Base-by-base conservation (phyloP, 352 stramenopile genomes). In the Pythium biforme region DNA sequence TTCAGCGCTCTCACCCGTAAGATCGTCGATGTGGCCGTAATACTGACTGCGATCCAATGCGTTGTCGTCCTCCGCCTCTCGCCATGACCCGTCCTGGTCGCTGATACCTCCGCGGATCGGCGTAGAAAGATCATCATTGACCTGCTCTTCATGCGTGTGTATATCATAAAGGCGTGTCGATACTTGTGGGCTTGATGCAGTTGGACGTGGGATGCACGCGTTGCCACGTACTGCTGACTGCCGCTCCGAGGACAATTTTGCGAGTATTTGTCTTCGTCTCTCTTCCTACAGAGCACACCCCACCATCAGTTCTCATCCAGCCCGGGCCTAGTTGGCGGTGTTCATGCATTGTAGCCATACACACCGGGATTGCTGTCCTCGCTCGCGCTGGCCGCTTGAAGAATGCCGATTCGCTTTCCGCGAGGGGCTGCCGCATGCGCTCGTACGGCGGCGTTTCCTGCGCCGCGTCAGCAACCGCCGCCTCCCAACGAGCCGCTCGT, bases 161-260 rank as follows among this genome's bases (percentile, higher is more conserved):
- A n/a, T n/a, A n/a, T n/a, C n/a, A n/a, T n/a, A n/a, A n/a, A n/a
- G 11, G 11, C 1, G 25, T 33, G 2, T 4, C 9, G 27, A 10
- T 15, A 19, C 3, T 19, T 26, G 15, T 25, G 48, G 4, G 7
- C 17, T 3, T 6, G 4, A n/a, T 9, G 22, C 3, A 33, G 23
- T 34, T 20, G 47, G 12, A 5, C 19, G 5, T 20, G 31, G 8
- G 20, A 2, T 10, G n/a, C 7, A 23, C 14, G 17, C 10, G 22
- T 22, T 7, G 7, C 34, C n/a, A 14, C 66, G 68, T 10, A 84
- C 66, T 29, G 70, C 67, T 3, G 76, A 57, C 55, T 88, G 74
- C 7, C 83, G 64, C 39, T 90, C 81, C 0, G 75, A 69, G 0
- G 78, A 88, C 8, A 92, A 51, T 58, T 90, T 92, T 11, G 74